A percentile compares a stretch with the other conserved stretches of the same genome.
Evolutionary conservation across 2,329 filamentous ascomycete genomes (phyloP).

Genomic region (Plenodomus tracheiphilus): DNA sequence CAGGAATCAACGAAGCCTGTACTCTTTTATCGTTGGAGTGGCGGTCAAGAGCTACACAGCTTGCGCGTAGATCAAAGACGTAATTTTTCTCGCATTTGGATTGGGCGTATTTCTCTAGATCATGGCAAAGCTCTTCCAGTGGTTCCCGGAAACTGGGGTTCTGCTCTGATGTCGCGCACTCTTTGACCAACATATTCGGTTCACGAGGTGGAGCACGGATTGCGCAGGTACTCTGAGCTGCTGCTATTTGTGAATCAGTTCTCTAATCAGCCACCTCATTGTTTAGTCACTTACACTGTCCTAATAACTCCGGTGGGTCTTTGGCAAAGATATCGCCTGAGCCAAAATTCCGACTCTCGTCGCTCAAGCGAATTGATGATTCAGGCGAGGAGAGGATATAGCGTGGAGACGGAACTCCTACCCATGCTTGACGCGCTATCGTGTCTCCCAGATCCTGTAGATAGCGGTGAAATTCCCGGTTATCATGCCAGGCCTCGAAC

Average conservation of each 20-base stretch:
- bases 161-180: background rate
- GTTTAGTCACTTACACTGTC: background rate
- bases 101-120: slow-evolving; percentile 9
- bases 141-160: background rate
- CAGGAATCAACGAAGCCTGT: background rate
- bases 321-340: slow-evolving; percentile 6
- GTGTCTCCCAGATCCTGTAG: slow-evolving; percentile 18
- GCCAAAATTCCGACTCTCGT: slow-evolving; percentile 4
- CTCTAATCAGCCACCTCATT: too few relatives aligned
- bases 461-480: slow-evolving; percentile 45
- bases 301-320: background rate
- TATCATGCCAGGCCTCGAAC: slow-evolving; percentile 37
- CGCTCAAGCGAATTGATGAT: background rate
- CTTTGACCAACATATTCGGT: slow-evolving; percentile 1
- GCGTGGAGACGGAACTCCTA: background rate
- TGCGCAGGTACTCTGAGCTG: too few relatives aligned
- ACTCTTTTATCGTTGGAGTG: background rate
- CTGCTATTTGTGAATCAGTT: background rate
- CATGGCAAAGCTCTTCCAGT: slow-evolving; percentile 16
- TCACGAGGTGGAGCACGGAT: slow-evolving; percentile 1
- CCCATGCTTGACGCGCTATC: slow-evolving; percentile 10
- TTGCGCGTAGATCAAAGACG: slow-evolving; percentile 18
- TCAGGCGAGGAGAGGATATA: background rate
- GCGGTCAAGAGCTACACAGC: slow-evolving; percentile 19
- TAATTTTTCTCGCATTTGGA: slow-evolving; percentile 25